These are phyloP conservation scores for Cryptococcus sp. DNA, from an alignment of 1,284 basidiomycete species.

Conservation along the genomic window DNA sequence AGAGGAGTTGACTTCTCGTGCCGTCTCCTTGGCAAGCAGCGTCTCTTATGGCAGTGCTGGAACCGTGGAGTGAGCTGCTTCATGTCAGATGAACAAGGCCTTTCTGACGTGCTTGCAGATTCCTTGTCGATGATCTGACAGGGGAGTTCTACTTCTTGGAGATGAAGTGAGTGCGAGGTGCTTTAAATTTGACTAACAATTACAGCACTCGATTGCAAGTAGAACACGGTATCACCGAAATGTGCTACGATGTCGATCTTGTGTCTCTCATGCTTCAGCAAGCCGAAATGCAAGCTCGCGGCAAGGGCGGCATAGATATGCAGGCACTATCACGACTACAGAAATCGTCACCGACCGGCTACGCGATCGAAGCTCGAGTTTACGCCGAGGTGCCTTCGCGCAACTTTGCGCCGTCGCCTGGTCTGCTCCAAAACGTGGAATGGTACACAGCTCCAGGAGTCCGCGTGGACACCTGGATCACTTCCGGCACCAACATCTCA, in stretches of 20 bases:
- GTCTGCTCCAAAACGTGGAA: slow-evolving; percentile 63
- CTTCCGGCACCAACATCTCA: slow-evolving; percentile 57
- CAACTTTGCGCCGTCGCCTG: slow-evolving; percentile 64
- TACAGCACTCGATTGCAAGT: slow-evolving; percentile 50
- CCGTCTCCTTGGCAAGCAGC: slow-evolving; percentile 26
- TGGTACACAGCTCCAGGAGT: slow-evolving; percentile 47
- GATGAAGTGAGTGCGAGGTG: slow-evolving; percentile 61
- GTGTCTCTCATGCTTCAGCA: slow-evolving; percentile 63
- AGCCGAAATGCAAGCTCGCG: slow-evolving; percentile 33
- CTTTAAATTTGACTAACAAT: background rate
- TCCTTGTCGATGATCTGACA: slow-evolving; percentile 33
- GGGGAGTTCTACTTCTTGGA: slow-evolving; percentile 69
- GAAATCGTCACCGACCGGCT: slow-evolving; percentile 32
- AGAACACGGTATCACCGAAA: slow-evolving; percentile 70
- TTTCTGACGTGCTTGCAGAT: slow-evolving; percentile 16
- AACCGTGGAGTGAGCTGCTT: slow-evolving; percentile 32
- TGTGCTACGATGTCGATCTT: slow-evolving; percentile 63
- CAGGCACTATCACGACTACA: slow-evolving; percentile 29
- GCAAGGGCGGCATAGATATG: slow-evolving; percentile 52
- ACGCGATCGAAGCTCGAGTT: slow-evolving; percentile 65
- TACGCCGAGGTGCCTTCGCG: slow-evolving; percentile 68
- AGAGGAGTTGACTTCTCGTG: slow-evolving; percentile 28
- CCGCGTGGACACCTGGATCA: slow-evolving; percentile 48
- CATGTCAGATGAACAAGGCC: background rate
- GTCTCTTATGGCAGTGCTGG: slow-evolving; percentile 34